phyloP scores from a whole-genome alignment of 2,329 filamentous ascomycete genomes.

The Penicillium sp. region DNA sequence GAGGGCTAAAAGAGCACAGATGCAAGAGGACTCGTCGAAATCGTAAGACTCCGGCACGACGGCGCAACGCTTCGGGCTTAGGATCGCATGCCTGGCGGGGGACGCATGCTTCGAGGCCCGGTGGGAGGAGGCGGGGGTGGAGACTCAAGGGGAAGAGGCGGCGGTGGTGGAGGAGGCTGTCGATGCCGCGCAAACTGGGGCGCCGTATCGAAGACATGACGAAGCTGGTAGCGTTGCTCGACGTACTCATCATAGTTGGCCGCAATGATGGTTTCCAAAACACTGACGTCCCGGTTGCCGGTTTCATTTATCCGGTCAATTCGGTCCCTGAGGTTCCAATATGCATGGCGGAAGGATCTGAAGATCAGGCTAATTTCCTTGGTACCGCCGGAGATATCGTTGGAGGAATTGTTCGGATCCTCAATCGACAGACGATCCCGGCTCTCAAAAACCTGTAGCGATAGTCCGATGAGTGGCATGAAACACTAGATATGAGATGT shows the following conservation, averaged over 20 bases:
- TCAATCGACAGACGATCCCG: slow-evolving; percentile 77
- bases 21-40: slow-evolving; percentile 3
- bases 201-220: slow-evolving; percentile 52
- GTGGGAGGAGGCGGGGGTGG: slow-evolving; percentile 28
- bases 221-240: slow-evolving; percentile 66
- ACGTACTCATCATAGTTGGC: slow-evolving; percentile 79
- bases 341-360: slow-evolving; percentile 68
- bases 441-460: slow-evolving; percentile 56
- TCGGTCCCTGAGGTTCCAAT: slow-evolving; percentile 57
- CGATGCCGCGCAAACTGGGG: slow-evolving; percentile 38
- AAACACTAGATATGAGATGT: too few species aligned
- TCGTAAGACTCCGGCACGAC: not conserved
- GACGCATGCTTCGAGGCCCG: slow-evolving; percentile 16
- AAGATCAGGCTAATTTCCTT: slow-evolving; percentile 69
- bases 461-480: not conserved
- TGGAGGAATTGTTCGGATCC: slow-evolving; percentile 80
- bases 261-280: slow-evolving; percentile 71
- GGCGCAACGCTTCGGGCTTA: not conserved
- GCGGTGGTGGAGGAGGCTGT: slow-evolving; percentile 27
- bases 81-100: slow-evolving; percentile 13
- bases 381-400: slow-evolving; percentile 90
- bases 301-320: slow-evolving; percentile 48
- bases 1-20: not conserved
- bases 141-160: slow-evolving; percentile 8
- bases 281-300: slow-evolving; percentile 47